Evolutionary conservation across 2,329 filamentous ascomycete genomes (phyloP).

Genomic region (Ceratocystis smalleyi): DNA sequence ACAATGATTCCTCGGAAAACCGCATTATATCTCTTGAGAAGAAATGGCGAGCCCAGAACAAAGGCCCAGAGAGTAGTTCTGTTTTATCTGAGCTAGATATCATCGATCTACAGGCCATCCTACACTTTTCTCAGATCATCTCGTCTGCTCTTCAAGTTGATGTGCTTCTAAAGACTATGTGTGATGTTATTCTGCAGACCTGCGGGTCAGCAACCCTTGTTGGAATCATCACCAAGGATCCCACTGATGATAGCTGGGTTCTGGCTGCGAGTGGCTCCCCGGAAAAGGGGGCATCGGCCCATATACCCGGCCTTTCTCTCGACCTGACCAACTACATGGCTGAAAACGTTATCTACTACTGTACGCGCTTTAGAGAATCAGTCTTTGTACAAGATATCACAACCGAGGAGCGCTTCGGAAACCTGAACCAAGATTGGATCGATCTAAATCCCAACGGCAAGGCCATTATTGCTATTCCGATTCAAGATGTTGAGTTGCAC

Average conservation of each 20-base stretch:
- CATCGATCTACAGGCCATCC: constrained; percentile 64
- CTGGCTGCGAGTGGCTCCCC: constrained; percentile 60
- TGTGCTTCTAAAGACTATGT: constrained; percentile 63
- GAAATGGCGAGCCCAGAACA: constrained; percentile 7
- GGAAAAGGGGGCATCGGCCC: constrained; percentile 50
- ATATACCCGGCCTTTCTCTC: constrained; percentile 49
- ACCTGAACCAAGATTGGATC: constrained; percentile 54
- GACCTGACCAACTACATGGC: constrained; percentile 53
- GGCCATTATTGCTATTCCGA: constrained; percentile 66
- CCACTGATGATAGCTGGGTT: constrained; percentile 42
- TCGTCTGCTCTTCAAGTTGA: constrained; percentile 65
- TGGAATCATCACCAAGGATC: constrained; percentile 58
- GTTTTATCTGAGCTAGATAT: constrained; percentile 64
- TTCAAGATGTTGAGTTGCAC: constrained; percentile 54
- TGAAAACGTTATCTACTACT: constrained; percentile 62
- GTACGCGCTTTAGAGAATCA: constrained; percentile 57
- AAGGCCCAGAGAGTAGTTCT: constrained; percentile 35
- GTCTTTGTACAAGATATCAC: constrained; percentile 61
- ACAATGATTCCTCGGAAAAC: background rate
- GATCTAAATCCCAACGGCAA: constrained; percentile 53
- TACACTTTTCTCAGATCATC: constrained; percentile 64
- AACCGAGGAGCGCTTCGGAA: constrained; percentile 62
- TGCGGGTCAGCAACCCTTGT: constrained; percentile 57
- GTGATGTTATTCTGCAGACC: constrained; percentile 63
- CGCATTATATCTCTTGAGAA: background rate